Evolutionary conservation across 2,329 filamentous ascomycete species (phyloP).

Genomic region (Alternaria viburni): DNA sequence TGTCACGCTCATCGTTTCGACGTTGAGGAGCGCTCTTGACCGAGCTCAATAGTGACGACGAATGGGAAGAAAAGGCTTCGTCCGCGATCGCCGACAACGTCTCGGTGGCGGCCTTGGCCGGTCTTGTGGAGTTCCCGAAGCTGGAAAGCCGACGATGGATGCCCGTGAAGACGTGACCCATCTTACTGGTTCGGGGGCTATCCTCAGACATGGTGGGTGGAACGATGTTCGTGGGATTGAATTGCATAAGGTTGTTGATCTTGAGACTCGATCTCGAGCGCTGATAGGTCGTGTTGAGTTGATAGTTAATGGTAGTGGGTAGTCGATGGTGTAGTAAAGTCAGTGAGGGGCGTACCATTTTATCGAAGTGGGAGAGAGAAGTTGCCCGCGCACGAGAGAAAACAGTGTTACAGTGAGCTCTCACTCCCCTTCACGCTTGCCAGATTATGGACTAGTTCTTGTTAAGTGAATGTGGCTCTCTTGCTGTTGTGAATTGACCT

Average conservation of each 20-base stretch:
- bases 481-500: neutral
- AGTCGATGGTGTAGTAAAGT: neutral
- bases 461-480: neutral
- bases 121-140: neutral
- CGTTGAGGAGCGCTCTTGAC: neutral
- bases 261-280: neutral
- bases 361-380: neutral
- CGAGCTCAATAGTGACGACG: neutral
- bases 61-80: neutral
- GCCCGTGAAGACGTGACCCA: neutral
- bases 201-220: neutral
- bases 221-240: neutral
- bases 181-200: neutral
- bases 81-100: neutral
- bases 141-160: neutral
- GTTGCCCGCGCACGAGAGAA: neutral
- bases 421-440: neutral
- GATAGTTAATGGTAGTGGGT: neutral
- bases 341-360: neutral
- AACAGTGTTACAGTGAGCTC: neutral
- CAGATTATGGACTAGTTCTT: neutral
- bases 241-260: neutral
- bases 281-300: neutral
- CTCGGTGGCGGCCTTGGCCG: neutral
- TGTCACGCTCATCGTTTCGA: conserved; percentile 1